phyloP scores from a whole-genome alignment of 176 grass and related monocot species.

The Carex littledalei region DNA sequence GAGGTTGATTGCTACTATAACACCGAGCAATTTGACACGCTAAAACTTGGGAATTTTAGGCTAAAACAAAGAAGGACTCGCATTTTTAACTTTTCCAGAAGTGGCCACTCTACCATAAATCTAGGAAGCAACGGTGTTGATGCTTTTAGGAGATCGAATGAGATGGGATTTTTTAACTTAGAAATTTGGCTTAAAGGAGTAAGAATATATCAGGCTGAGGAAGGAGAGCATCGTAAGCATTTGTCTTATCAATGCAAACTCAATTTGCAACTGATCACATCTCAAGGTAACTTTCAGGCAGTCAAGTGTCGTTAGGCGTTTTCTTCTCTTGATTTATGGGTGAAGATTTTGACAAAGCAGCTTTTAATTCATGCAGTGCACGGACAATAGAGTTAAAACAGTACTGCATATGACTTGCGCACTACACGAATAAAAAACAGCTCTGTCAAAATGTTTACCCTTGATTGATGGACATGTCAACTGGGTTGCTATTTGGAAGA shows the following conservation, averaged over 20 bases:
- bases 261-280: neutral
- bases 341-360: too few species aligned
- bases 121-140: conserved; percentile 24
- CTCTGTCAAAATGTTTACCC: too few species aligned
- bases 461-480: too few species aligned
- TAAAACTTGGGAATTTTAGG: conserved; percentile 7
- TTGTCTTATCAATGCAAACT: neutral
- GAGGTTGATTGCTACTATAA: conserved; percentile 35
- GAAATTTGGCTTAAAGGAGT: neutral
- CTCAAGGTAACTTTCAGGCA: neutral
- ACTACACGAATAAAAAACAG: too few species aligned
- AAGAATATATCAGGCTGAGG: conserved; percentile 12
- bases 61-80: neutral
- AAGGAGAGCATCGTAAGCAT: conserved; percentile 12
- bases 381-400: too few species aligned
- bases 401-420: too few species aligned
- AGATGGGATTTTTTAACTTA: conserved; percentile 24
- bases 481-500: too few species aligned
- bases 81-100: neutral
- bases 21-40: conserved; percentile 31
- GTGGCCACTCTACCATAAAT: neutral
- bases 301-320: neutral
- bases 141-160: conserved; percentile 23
- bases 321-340: too few species aligned
- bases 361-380: too few species aligned